Percentiles rank a stretch among this genome's conserved stretches.
Conservation (phyloP, 495 filamentous ascomycete species). For the Neurospora sp. region DNA sequence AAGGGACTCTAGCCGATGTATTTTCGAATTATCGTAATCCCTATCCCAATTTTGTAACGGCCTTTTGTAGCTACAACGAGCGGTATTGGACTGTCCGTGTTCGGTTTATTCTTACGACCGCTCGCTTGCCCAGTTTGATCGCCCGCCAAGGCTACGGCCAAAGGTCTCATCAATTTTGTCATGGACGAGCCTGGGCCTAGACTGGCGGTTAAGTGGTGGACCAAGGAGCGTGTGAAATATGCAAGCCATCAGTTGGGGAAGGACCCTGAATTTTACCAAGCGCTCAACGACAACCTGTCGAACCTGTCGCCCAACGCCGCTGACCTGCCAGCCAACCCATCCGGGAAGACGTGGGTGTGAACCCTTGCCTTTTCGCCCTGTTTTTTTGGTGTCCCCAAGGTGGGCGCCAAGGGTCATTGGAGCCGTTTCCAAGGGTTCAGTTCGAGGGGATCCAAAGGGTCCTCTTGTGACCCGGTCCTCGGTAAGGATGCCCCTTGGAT, state of each 20-base stretch:
- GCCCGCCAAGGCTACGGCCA: too few relatives aligned
- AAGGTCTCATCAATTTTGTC: too few relatives aligned
- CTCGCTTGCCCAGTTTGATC: too few relatives aligned
- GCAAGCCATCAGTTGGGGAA: slow-evolving; percentile 23
- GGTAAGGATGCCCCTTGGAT: neutral
- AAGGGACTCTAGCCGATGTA: too few relatives aligned
- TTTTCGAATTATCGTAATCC: too few relatives aligned
- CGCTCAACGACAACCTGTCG: neutral
- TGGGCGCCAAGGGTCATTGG: neutral
- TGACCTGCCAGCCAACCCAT: neutral
- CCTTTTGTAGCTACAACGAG: too few relatives aligned
- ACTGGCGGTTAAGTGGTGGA: slow-evolving; percentile 7
- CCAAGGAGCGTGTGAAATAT: slow-evolving; percentile 7
- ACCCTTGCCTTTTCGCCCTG: neutral
- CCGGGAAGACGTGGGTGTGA: neutral
- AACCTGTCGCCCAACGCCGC: neutral
- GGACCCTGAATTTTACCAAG: slow-evolving; percentile 21
- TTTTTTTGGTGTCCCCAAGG: neutral
- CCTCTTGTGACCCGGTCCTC: neutral
- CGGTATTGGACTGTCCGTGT: too few relatives aligned
- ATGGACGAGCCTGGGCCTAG: too few relatives aligned
- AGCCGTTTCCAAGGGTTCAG: neutral
- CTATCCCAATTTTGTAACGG: too few relatives aligned
- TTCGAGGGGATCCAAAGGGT: neutral
- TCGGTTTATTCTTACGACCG: too few relatives aligned